Evolutionary conservation across 306 rosid species (phyloP).

Genomic region (Rosa multiflora): DNA sequence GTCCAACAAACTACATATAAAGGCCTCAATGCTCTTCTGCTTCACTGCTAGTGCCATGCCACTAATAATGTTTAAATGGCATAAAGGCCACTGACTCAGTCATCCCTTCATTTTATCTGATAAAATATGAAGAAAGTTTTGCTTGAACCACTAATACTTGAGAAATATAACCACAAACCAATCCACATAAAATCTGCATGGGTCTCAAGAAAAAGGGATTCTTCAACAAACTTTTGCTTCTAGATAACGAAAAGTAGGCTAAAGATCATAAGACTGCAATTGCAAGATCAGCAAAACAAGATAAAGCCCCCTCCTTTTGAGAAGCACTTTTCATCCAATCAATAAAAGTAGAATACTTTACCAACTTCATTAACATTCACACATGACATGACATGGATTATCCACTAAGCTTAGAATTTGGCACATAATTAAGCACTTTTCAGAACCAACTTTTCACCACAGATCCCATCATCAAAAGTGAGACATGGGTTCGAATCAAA

Average conservation of each 20-base stretch:
- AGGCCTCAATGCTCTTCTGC: background rate
- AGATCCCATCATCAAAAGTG: slow-evolving; percentile 32
- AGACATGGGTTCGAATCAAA: background rate
- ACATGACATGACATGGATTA: background rate
- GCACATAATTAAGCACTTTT: slow-evolving; percentile 30
- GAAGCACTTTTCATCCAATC: slow-evolving; percentile 16
- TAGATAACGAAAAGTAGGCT: slow-evolving; percentile 1
- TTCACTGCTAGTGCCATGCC: slow-evolving; percentile 1
- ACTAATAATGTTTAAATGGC: slow-evolving; percentile 5
- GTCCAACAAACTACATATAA: slow-evolving; percentile 4
- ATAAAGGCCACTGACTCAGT: slow-evolving; percentile 1
- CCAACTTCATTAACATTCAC: slow-evolving; percentile 13
- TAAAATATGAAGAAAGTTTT: slow-evolving; percentile 13
- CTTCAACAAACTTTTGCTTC: slow-evolving; percentile 16
- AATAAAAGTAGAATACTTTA: slow-evolving; percentile 17
- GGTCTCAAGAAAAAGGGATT: slow-evolving; percentile 9
- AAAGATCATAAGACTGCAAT: slow-evolving; percentile 14
- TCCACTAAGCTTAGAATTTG: slow-evolving; percentile 6
- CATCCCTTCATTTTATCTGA: slow-evolving; percentile 2
- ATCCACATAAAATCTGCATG: slow-evolving; percentile 1
- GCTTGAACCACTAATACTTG: background rate
- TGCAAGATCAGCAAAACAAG: slow-evolving; percentile 12
- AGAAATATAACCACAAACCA: slow-evolving; percentile 7
- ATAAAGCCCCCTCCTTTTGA: background rate
- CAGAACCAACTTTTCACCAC: slow-evolving; percentile 33